phyloP scores from a whole-genome alignment of 108 stramenopile species.

The Nannochloropsis salina region DNA sequence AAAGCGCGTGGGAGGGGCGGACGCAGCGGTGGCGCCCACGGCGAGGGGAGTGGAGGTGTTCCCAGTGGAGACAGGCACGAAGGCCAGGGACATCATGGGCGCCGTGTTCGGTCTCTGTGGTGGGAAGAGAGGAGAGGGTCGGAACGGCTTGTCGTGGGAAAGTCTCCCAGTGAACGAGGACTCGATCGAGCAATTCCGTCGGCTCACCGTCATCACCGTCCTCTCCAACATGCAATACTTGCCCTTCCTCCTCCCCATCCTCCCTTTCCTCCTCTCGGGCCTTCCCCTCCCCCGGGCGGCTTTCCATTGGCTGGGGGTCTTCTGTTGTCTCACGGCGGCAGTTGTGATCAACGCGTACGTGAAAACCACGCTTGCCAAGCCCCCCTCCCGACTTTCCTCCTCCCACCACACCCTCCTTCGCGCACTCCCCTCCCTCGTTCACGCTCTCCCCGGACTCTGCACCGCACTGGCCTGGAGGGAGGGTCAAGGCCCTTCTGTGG shows the following conservation, averaged over 20 bases:
- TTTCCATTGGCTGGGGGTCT: not conserved
- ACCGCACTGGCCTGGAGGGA: not conserved
- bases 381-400: not conserved
- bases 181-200: not conserved
- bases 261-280: not conserved
- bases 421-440: not conserved
- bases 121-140: no score
- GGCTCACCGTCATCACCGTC: not conserved
- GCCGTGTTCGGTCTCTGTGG: no score
- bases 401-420: not conserved
- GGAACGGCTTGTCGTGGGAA: not conserved
- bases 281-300: not conserved
- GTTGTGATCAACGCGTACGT: not conserved
- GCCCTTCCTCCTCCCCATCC: conserved; percentile 13
- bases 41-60: no score
- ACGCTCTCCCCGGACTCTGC: not conserved
- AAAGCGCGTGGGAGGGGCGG: not conserved
- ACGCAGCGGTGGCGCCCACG: not conserved
- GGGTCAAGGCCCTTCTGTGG: not conserved
- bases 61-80: not conserved
- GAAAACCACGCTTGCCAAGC: conserved; percentile 5
- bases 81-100: not conserved
- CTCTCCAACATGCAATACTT: conserved; percentile 2
- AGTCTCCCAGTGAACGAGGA: not conserved
- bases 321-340: not conserved